Evolutionary conservation across 371 early-diverging fungal genomes (phyloP).

Genomic region (Zychaea mexicana): DNA sequence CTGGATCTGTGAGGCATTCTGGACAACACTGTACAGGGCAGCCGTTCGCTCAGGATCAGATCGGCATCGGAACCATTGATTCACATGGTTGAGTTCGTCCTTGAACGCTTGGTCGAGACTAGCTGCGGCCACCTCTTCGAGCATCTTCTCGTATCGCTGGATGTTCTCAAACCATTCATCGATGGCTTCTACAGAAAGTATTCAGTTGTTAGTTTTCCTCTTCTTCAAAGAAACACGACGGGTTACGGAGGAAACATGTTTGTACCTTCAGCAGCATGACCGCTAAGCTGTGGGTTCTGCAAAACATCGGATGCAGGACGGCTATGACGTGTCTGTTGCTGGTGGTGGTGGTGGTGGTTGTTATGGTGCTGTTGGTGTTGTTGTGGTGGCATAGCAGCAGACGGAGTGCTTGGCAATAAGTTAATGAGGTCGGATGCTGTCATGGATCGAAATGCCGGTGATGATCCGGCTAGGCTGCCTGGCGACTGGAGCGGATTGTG

Average conservation of each 20-base stretch:
- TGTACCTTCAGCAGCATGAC: slow-evolving; percentile 41
- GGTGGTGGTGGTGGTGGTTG: background rate
- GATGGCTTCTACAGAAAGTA: slow-evolving; percentile 74
- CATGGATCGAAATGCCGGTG: slow-evolving; percentile 27
- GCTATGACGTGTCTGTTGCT: background rate
- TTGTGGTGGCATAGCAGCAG: slow-evolving; percentile 3
- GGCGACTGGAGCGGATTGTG: slow-evolving; percentile 17
- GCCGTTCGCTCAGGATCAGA: slow-evolving; percentile 93
- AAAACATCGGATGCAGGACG: slow-evolving; percentile 34
- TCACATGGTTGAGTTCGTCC: slow-evolving; percentile 92
- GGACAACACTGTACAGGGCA: slow-evolving; percentile 88
- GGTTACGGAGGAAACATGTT: no score
- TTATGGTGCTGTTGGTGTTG: background rate
- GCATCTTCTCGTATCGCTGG: slow-evolving; percentile 87
- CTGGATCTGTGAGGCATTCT: slow-evolving; percentile 91
- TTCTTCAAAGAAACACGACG: no score
- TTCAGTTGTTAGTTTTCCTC: no score
- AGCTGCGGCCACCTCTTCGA: slow-evolving; percentile 94
- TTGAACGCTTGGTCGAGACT: slow-evolving; percentile 91
- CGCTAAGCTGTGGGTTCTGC: slow-evolving; percentile 23
- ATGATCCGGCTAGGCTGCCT: slow-evolving; percentile 3
- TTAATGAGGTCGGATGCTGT: slow-evolving; percentile 40
- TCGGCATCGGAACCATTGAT: slow-evolving; percentile 93
- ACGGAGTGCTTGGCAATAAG: background rate
- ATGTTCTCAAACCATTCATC: slow-evolving; percentile 94